Base-by-base conservation (phyloP, 2,329 filamentous ascomycete genomes). In the Cladosporium austrohemisphaericum region DNA sequence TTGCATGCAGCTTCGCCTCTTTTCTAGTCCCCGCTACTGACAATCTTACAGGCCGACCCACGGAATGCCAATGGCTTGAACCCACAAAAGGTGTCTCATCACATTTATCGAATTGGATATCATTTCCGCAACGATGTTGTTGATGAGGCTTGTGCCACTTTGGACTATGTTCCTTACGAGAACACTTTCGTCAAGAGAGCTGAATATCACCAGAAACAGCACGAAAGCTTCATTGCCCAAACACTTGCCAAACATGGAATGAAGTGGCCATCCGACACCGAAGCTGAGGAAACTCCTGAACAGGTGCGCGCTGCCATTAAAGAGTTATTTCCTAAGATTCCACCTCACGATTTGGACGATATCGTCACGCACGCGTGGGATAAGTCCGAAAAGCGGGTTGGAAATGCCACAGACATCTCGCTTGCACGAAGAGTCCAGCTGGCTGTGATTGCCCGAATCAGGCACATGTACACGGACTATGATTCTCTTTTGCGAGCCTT, bases 271-370 rank as follows among this genome's bases (percentile, higher is more conserved):
- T 4, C n/a, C n/a, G 41, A 14, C 2, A 41, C 29, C 10, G 16
- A 32, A 20, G 41, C 54, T 31, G 19, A 51, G 18, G 62, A 65
- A 43, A 57, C 51, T 5, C 50, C 52, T 52, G 74, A 76, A n/a
- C 74, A 81, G 59, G 77, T 81, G 41, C 70, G 75, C 52, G 75
- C 76, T 46, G 77, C 79, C 9, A 76, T 85, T 41, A 76, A 72
- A 53, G 81, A 84, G 58, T 68, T 84, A 22, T 84, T 83, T 56
- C 80, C 81, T 3, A 80, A 77, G 52, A 83, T 84, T 20, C 81
- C 80, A 2, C 73, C 78, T 43, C 69, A 72, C 47, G 79, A 83
- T 60, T 60, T 82, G 8, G 70, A 76, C 38, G 70, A 74, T 45
- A 82, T 84, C 50, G 76, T 83, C 55, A 73, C 76, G 53, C 79